Evolutionary conservation across 768 basidiomycete species (phyloP), one percentile per base, ranked within the genome.

Genomic region (Boletus rufocinnamomeus): DNA sequence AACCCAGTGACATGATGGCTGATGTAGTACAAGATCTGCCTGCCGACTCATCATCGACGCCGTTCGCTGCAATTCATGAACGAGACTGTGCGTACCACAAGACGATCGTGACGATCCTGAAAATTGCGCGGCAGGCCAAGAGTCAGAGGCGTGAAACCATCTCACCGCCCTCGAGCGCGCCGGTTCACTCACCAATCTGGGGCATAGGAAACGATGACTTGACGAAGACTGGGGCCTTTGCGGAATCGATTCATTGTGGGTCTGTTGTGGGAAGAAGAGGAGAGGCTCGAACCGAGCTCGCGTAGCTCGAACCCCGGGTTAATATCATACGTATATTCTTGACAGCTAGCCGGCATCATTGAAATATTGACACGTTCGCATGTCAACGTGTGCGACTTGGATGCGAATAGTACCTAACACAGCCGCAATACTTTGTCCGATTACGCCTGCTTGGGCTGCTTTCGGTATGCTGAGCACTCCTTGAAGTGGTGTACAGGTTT

Each of bases 141-240:
- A 10, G 28, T 61, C 50, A 61, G 52, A 35, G 44, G 6, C 23
- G 25, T 19, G 27, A 34, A 16, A 38, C 21, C 9, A 1, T n/a
- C 28, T 25, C 40, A 9, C 48, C 4, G 2, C 19, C 2, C 21
- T 34, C 8, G n/a, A n/a, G n/a, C n/a, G 44, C 19, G 4, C 23
- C 10, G 6, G 19, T 16, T 35, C 28, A 27, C 83, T 65, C 67
- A 90, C 90, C 91, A 93, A 68, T 93, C 91, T 0, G 87, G 85
- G 14, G 83, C 80, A 74, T 92, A 91, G 0, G 87, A 87, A 9
- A 79, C 25, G 34, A 66, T 2, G 50, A 62, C 52, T 32, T 58
- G 63, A 21, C 63, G 59, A 25, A 74, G 58, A 30, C 58, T 54
- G 11, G 63, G 70, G 0, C 46, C 53, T 51, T 41, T 66, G 49